Conservation (phyloP, 1,284 basidiomycete species). For the Phaffia rhodozyma region DNA sequence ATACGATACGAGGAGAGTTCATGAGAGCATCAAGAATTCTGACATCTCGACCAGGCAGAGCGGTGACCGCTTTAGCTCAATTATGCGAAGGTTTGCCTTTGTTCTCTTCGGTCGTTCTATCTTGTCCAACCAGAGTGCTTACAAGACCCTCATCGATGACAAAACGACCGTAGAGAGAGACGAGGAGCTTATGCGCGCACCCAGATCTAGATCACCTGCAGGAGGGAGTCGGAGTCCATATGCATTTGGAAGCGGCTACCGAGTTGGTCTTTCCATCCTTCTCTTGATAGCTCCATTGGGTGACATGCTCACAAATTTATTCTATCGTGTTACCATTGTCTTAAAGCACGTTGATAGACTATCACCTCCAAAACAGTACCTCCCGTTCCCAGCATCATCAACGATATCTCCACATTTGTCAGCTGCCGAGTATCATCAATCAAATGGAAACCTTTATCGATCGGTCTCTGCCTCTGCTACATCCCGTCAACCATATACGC, state of each 20-base stretch:
- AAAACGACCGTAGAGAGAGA: constrained; percentile 29
- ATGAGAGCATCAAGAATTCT: constrained; percentile 87
- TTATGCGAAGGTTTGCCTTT: constrained; percentile 50
- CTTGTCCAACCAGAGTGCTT: neutral
- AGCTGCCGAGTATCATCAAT: neutral
- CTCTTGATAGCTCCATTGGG: neutral
- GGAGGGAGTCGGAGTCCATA: constrained; percentile 28
- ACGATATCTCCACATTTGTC: neutral
- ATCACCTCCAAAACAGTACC: constrained; percentile 5
- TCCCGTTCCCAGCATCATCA: neutral
- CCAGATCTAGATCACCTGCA: constrained; percentile 36
- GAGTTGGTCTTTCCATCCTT: neutral
- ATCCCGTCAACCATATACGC: constrained; percentile 1
- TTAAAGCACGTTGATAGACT: constrained; percentile 6
- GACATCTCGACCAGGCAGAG: constrained; percentile 62
- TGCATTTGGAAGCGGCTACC: constrained; percentile 16
- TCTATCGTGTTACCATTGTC: neutral
- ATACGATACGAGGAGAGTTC: constrained; percentile 97
- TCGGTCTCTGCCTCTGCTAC: constrained; percentile 6
- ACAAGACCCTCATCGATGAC: neutral
- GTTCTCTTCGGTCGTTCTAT: neutral
- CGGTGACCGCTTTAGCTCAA: constrained; percentile 64
- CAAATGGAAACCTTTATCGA: neutral
- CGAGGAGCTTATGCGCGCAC: constrained; percentile 35
- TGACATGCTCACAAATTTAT: neutral